Evolutionary conservation across 768 basidiomycete species (phyloP).

Genomic region (Scleroderma citrinum): DNA sequence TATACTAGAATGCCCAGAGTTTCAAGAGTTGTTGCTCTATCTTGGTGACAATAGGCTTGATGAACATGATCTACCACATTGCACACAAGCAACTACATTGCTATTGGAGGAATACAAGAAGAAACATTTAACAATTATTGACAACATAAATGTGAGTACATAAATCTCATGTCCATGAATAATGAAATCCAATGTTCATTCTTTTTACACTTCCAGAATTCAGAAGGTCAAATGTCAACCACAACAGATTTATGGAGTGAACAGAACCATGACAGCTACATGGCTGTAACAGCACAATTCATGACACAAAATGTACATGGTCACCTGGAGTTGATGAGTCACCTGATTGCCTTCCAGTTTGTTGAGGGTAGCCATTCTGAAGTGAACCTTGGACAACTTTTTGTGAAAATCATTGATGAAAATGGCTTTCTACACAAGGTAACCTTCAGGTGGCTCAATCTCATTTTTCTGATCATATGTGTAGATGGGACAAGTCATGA

Average conservation of each 20-base stretch:
- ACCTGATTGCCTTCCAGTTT: conserved; percentile 15
- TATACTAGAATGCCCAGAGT: conserved; percentile 4
- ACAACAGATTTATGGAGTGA: conserved; percentile 17
- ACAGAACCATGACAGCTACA: conserved; percentile 8
- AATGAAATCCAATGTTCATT: conserved; percentile 5
- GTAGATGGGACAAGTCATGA: conserved; percentile 21
- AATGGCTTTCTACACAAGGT: conserved; percentile 8
- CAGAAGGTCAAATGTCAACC: conserved; percentile 12
- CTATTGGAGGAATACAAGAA: conserved; percentile 12
- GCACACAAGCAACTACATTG: conserved; percentile 18
- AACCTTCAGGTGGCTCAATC: too few species aligned
- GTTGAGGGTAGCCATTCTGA: conserved; percentile 8
- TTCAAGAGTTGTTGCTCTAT: conserved; percentile 23
- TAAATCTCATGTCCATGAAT: neutral
- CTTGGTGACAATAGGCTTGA: conserved; percentile 13
- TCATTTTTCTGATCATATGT: neutral
- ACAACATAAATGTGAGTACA: neutral
- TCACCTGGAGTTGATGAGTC: conserved; percentile 6
- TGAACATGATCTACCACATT: conserved; percentile 25
- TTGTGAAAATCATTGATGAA: conserved; percentile 8
- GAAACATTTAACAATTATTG: conserved; percentile 11
- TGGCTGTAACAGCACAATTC: conserved; percentile 19
- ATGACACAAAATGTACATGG: conserved; percentile 3
- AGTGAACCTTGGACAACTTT: conserved; percentile 10
- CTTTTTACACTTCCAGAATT: conserved; percentile 7